Base-by-base conservation (phyloP, 306 rosid species). In the Myrica gale region DNA sequence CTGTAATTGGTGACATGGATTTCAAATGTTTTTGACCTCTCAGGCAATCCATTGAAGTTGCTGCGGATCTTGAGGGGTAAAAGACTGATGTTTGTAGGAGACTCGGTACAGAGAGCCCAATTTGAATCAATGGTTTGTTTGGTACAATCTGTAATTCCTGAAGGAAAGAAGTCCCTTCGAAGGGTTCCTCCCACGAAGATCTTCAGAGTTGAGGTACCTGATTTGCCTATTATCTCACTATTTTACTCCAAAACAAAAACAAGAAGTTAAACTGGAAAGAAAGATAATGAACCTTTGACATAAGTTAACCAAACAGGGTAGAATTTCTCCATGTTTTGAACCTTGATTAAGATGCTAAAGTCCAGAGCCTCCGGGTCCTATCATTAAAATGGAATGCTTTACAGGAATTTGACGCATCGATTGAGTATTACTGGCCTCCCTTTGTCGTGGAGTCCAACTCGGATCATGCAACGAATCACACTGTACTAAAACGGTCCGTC, bases 351-450 rank as follows among this genome's bases (percentile, higher is more conserved):
- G 13, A 52, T 23, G 65, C 21, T 58, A 48, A 61, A 61, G 45
- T 32, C 11, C 32, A 44, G 19, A 61, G 43, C 45, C 37, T 32
- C 37, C 37, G 37, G 37, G 37, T 39, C 10, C 68, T 62, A 12
- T 13, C 7, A 62, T 5, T 32, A 32, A 37, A 32, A 12, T 37
- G 26, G 50, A 66, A 51, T 4, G 8, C 3, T 23, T 70, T 39
- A 0, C 73, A 94, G 97, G 98, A 94, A 52, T 94, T 74, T 72
- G 88, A 94, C 86, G 95, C 81, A 61, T 79, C 96, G 0, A 94
- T 92, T 4, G 97, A 95, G 63, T 94, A 95, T 79, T 92, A 95
- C 65, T 92, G 98, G 97, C 93, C 97, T 32, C 97, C 96, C 7
- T 92, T 95, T 82, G 83, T 92, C 0, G 96, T 95, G 53, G 96